A percentile compares a stretch with the other conserved stretches of the same genome.
Conservation (phyloP, 129 eudicot species). For the Flaveria brownii region DNA sequence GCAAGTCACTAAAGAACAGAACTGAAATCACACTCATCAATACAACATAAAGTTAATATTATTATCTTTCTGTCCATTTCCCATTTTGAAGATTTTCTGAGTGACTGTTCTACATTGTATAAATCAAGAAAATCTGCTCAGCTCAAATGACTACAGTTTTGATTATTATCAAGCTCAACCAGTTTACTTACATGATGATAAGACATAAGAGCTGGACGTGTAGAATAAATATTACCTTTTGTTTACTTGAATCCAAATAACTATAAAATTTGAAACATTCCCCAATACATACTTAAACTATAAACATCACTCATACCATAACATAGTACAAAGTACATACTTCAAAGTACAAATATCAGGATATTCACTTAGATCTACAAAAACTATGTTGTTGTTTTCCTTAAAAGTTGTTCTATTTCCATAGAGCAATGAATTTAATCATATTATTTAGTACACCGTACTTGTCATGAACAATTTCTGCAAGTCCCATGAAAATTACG, state of each 20-base stretch:
- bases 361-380: too few relatives aligned
- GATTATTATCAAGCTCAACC: too few relatives aligned
- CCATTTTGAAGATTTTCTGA: background rate
- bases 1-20: background rate
- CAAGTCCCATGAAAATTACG: background rate
- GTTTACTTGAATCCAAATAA: background rate
- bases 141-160: too few relatives aligned
- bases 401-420: too few relatives aligned
- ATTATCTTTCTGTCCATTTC: background rate
- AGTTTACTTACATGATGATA: background rate
- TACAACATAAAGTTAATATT: background rate
- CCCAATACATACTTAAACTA: background rate
- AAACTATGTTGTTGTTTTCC: too few relatives aligned
- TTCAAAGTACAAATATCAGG: too few relatives aligned
- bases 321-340: too few relatives aligned
- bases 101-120: background rate
- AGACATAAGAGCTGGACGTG: background rate
- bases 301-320: background rate
- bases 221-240: background rate
- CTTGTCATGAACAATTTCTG: background rate
- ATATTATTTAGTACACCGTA: too few relatives aligned
- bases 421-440: too few relatives aligned
- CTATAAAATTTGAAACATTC: background rate
- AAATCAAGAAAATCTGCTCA: background rate
- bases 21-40: constrained; percentile 14